Conservation (phyloP, 805 yeast species). For the Metschnikowia hibisci region DNA sequence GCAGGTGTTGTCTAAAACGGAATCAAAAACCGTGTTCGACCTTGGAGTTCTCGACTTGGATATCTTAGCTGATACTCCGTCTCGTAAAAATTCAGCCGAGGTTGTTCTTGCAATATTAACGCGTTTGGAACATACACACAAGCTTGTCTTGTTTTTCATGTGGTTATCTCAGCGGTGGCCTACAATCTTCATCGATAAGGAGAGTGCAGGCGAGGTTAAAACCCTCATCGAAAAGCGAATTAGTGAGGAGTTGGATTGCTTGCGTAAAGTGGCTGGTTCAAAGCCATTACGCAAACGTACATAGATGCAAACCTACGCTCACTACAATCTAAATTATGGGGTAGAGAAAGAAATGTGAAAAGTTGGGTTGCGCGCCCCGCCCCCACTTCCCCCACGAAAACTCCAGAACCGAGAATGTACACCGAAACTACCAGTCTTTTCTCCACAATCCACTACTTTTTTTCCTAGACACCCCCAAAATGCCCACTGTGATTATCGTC, state of each 20-base stretch:
- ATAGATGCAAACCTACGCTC: background rate
- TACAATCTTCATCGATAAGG: conserved; percentile 68
- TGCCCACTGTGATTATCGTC: conserved; percentile 49
- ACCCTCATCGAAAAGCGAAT: conserved; percentile 63
- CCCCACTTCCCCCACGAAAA: conserved; percentile 5
- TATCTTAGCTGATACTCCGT: conserved; percentile 22
- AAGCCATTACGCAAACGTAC: background rate
- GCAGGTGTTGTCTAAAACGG: conserved; percentile 50
- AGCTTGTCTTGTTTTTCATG: conserved; percentile 60
- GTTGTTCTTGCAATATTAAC: conserved; percentile 22
- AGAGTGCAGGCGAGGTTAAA: conserved; percentile 68
- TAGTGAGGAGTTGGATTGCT: conserved; percentile 41
- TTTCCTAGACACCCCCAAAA: background rate
- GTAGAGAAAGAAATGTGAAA: background rate
- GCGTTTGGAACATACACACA: conserved; percentile 62
- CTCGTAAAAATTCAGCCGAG: conserved; percentile 17
- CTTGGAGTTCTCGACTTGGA: conserved; percentile 32
- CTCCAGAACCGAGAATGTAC: background rate
- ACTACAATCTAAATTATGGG: background rate
- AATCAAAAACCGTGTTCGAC: conserved; percentile 55
- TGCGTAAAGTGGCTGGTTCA: conserved; percentile 7
- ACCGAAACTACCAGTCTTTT: background rate
- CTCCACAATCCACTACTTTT: background rate
- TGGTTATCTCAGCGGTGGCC: conserved; percentile 93
- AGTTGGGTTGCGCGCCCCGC: conserved; percentile 3